Evolutionary conservation across 768 basidiomycete genomes (phyloP), one percentile per base, ranked within the genome.

Genomic region (Boletus reticulatus): DNA sequence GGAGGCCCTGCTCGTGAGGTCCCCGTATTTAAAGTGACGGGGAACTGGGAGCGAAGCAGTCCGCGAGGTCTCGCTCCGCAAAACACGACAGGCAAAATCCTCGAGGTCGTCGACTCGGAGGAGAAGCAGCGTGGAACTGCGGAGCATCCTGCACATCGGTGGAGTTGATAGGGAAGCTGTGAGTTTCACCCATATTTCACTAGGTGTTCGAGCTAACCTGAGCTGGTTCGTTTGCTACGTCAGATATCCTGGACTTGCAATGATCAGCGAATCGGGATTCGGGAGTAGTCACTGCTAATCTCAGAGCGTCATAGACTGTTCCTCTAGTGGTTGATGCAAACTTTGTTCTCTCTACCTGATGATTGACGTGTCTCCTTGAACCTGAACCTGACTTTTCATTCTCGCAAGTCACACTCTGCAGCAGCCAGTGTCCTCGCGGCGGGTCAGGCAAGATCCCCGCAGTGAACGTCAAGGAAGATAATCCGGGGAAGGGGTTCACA

Each of bases 261-360:
- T 46, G 14, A 22, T 48, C 24, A 44, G 50, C 31, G 10, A 9
- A 38, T 55, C 29, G 29, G 50, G 8, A 13, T 44, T 34, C 29
- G 29, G 27, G 11, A 29, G 13, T 34, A 10, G 12, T 22, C 22
- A 22, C 3, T 22, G 22, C 22, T 22, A 22, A 22, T 22, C 22
- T 22, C 81, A 55, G 87, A 94, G 66, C 80, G 85, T 58, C 80
- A 85, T 27, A 74, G 83, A 47, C 67, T 95, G 50, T 95, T 98
- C 68, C 81, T 82, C 50, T 72, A 52, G 87, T 27, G 27, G 27
- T 27, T 27, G 27, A 22, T 22, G 22, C 24, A 43, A 24, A 24
- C 1, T 41, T 19, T 20, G 5, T 22, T 22, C 14, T 17, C 1
- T 16, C 14, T 38, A 5, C 52, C 13, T 48, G 54, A 55, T 17